Evolutionary conservation across 768 basidiomycete species (phyloP).

Genomic region (Phlebiopsis flavidoalba): DNA sequence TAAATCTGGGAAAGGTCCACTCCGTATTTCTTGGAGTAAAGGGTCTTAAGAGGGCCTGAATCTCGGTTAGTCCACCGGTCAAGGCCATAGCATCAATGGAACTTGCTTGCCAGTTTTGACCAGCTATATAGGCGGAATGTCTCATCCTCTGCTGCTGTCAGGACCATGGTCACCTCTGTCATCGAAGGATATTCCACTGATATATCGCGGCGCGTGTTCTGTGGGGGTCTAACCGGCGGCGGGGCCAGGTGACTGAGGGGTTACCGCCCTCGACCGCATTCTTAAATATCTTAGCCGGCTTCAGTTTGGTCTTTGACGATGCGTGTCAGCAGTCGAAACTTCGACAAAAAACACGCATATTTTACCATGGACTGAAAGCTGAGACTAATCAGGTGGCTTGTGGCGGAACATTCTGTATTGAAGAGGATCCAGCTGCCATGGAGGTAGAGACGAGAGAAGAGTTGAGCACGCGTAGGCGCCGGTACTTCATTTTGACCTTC

Average conservation of each 20-base stretch:
- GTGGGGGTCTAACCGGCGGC: slow-evolving; percentile 22
- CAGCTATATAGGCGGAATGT: slow-evolving; percentile 85
- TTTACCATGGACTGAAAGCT: slow-evolving; percentile 28
- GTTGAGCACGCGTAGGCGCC: slow-evolving; percentile 2
- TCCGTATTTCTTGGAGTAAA: slow-evolving; percentile 95
- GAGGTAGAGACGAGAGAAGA: neutral
- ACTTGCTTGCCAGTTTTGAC: slow-evolving; percentile 93
- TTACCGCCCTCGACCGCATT: slow-evolving; percentile 60
- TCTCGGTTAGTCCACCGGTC: slow-evolving; percentile 15
- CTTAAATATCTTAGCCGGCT: slow-evolving; percentile 88
- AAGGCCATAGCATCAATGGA: slow-evolving; percentile 14
- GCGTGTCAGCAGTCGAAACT: neutral
- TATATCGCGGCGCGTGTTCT: slow-evolving; percentile 55
- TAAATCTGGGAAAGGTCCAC: slow-evolving; percentile 92
- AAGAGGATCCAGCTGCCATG: neutral
- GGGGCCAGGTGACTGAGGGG: slow-evolving; percentile 42
- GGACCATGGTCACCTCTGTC: slow-evolving; percentile 80
- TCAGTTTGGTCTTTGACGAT: slow-evolving; percentile 45
- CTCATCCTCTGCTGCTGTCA: slow-evolving; percentile 92
- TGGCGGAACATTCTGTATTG: slow-evolving; percentile 4
- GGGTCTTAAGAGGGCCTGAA: slow-evolving; percentile 65
- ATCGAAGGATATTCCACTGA: slow-evolving; percentile 88
- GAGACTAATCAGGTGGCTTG: slow-evolving; percentile 17
- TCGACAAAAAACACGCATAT: neutral
- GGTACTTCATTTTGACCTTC: slow-evolving; percentile 5